Evolutionary conservation across 2,329 filamentous ascomycete species (phyloP).

Genomic region (Calonectria pseudoreteaudii): DNA sequence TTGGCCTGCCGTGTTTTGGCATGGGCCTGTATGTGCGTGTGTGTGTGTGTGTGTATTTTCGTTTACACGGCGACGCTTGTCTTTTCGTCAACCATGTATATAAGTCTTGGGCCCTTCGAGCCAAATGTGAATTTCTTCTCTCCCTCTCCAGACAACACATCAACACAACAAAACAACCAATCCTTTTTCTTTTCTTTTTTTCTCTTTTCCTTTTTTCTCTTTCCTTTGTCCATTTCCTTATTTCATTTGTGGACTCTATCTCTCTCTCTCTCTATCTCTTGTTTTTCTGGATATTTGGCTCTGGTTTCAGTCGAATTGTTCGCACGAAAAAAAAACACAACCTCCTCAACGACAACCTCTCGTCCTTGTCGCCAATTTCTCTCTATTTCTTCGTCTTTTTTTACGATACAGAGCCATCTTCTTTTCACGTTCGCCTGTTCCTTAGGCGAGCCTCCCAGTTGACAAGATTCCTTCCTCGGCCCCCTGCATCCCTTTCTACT

Average conservation of each 20-base stretch:
- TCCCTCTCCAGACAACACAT: conserved; percentile 38
- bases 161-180: conserved; percentile 33
- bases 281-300: conserved; percentile 16
- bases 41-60: neutral
- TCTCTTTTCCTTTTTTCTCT: conserved; percentile 41
- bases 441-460: conserved; percentile 33
- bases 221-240: conserved; percentile 41
- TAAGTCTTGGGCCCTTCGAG: conserved; percentile 28
- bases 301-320: conserved; percentile 36
- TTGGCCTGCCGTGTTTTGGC: neutral
- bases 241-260: conserved; percentile 21
- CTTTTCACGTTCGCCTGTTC: conserved; percentile 30
- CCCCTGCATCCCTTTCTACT: conserved; percentile 53
- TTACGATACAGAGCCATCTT: conserved; percentile 13
- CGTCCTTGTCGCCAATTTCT: conserved; percentile 2
- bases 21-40: neutral
- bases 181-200: conserved; percentile 31
- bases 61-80: conserved; percentile 13
- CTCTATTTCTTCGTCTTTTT: neutral
- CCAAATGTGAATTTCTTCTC: conserved; percentile 18
- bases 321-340: neutral
- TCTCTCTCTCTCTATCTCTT: neutral
- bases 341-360: conserved; percentile 24
- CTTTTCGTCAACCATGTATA: conserved; percentile 37
- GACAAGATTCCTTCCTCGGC: conserved; percentile 50